phyloP scores from a whole-genome alignment of 352 stramenopile genomes.

The Globisporangium solare region DNA sequence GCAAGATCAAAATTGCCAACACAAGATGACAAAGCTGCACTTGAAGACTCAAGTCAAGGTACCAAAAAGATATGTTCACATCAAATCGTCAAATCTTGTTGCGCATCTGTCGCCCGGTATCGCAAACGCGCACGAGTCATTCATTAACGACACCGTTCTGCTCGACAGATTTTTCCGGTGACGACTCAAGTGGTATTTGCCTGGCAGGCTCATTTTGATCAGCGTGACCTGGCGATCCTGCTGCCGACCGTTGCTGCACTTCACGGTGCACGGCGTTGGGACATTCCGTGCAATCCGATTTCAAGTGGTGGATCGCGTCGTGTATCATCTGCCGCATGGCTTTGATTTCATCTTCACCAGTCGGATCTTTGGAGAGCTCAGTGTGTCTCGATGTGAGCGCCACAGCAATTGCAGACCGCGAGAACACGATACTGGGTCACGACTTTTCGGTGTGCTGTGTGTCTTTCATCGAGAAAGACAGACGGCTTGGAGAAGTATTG shows the following conservation, averaged over 20 bases:
- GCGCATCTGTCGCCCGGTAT: too few relatives aligned
- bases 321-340: conserved; percentile 5
- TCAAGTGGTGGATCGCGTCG: conserved; percentile 1
- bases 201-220: neutral
- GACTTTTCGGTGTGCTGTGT: neutral
- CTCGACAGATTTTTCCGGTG: neutral
- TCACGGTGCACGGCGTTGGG: conserved; percentile 1
- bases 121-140: too few relatives aligned
- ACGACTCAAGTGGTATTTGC: neutral
- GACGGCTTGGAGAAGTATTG: conserved; percentile 1
- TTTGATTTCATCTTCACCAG: neutral
- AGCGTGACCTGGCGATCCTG: too few relatives aligned
- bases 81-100: too few relatives aligned
- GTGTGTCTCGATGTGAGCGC: conserved; percentile 1
- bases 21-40: too few relatives aligned
- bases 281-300: neutral
- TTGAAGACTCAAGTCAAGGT: too few relatives aligned
- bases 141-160: too few relatives aligned
- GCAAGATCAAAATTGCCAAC: too few relatives aligned
- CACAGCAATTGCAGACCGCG: conserved; percentile 4
- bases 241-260: neutral
- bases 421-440: conserved; percentile 1
- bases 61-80: too few relatives aligned
- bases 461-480: neutral
- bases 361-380: neutral